Evolutionary conservation across 768 basidiomycete genomes (phyloP).

Genomic region (Coprinopsis sp.): DNA sequence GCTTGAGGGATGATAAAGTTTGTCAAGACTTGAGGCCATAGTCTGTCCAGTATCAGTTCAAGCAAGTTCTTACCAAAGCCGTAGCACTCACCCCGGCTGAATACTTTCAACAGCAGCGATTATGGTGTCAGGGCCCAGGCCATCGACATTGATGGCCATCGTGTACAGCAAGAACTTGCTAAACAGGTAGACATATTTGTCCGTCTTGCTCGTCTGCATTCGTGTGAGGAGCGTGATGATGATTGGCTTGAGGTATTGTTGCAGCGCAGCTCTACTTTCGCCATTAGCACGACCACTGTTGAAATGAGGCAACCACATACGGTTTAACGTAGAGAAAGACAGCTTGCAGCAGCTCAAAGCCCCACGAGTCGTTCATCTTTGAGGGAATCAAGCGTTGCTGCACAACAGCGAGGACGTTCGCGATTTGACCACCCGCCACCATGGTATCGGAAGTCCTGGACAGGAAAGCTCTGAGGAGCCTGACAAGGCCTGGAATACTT

Average conservation of each 20-base stretch:
- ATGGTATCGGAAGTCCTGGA: slow-evolving; percentile 64
- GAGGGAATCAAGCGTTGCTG: slow-evolving; percentile 88
- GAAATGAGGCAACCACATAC: slow-evolving; percentile 43
- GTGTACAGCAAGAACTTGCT: slow-evolving; percentile 72
- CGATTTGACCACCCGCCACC: slow-evolving; percentile 65
- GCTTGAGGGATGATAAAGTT: slow-evolving; percentile 79
- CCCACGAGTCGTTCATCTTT: slow-evolving; percentile 85
- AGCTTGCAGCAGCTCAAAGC: slow-evolving; percentile 82
- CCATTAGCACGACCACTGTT: not conserved
- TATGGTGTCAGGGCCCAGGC: slow-evolving; percentile 74
- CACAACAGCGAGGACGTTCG: slow-evolving; percentile 76
- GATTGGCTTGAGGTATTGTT: slow-evolving; percentile 69
- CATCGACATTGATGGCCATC: slow-evolving; percentile 70
- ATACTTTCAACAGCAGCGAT: slow-evolving; percentile 77
- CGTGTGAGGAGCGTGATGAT: slow-evolving; percentile 78
- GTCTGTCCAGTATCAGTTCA: slow-evolving; percentile 21
- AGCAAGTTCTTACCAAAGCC: not conserved
- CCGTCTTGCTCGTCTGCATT: slow-evolving; percentile 85
- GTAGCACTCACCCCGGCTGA: slow-evolving; percentile 65
- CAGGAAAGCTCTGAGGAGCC: slow-evolving; percentile 81
- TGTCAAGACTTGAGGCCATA: slow-evolving; percentile 76
- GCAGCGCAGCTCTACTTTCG: slow-evolving; percentile 50
- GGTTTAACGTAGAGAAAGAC: slow-evolving; percentile 68
- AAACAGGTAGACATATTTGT: slow-evolving; percentile 81
- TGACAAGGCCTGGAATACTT: slow-evolving; percentile 89